These are phyloP conservation scores for Exophiala mesophila DNA, from an alignment of 2,329 filamentous ascomycete species.

Conservation along the genomic window DNA sequence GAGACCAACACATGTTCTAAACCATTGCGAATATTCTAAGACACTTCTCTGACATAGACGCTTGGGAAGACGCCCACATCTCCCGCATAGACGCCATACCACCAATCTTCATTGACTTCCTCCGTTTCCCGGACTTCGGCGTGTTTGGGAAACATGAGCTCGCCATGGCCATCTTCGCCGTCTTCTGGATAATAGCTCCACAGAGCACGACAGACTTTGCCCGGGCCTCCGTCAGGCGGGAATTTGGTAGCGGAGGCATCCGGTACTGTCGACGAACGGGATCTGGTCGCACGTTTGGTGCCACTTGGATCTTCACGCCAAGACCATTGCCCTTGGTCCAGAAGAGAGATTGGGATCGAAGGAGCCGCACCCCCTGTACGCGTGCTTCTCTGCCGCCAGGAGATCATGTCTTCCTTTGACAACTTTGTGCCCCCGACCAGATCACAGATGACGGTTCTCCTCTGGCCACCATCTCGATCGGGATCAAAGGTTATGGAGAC, in stretches of 20 bases:
- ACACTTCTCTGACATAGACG: slow-evolving; percentile 58
- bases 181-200: slow-evolving; percentile 75
- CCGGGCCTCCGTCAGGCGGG: slow-evolving; percentile 71
- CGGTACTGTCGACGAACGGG: slow-evolving; percentile 11
- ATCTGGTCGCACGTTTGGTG: slow-evolving; percentile 13
- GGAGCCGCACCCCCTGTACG: slow-evolving; percentile 7
- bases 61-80: slow-evolving; percentile 73
- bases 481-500: slow-evolving; percentile 66
- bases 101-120: slow-evolving; percentile 89
- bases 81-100: slow-evolving; percentile 79
- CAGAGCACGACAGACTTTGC: slow-evolving; percentile 57
- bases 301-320: slow-evolving; percentile 24
- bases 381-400: slow-evolving; percentile 19
- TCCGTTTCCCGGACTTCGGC: slow-evolving; percentile 79
- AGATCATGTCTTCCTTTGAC: slow-evolving; percentile 50
- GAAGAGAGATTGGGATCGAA: slow-evolving; percentile 1
- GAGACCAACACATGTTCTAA: too few relatives aligned
- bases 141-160: slow-evolving; percentile 76
- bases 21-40: too few relatives aligned
- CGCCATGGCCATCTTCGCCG: slow-evolving; percentile 45
- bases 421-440: slow-evolving; percentile 72
- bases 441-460: slow-evolving; percentile 64
- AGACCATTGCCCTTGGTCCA: slow-evolving; percentile 21
- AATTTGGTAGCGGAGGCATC: slow-evolving; percentile 39
- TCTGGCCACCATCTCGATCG: slow-evolving; percentile 61